Percentiles rank a stretch among this genome's conserved stretches.
These are phyloP conservation scores for Fusarium begoniae DNA, from an alignment of 2,329 filamentous ascomycete species.

Conservation along the genomic window DNA sequence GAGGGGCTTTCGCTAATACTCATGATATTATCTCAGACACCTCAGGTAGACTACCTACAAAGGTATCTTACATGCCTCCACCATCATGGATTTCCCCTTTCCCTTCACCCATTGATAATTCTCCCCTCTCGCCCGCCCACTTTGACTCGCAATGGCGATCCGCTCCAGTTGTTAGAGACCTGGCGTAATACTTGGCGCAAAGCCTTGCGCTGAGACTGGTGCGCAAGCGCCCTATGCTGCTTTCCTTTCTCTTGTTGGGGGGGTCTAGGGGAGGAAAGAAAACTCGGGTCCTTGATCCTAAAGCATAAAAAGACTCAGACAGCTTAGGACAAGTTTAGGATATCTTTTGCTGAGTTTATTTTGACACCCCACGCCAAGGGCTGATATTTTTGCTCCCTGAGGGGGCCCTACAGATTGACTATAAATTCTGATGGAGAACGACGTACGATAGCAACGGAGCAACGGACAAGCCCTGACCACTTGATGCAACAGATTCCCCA, in stretches of 20 bases:
- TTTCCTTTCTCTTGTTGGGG: background rate
- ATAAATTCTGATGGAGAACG: background rate
- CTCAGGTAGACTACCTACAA: background rate
- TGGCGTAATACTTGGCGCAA: slow-evolving; percentile 24
- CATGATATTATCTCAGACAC: slow-evolving; percentile 17
- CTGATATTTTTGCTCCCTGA: too few relatives aligned
- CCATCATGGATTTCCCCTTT: slow-evolving; percentile 28
- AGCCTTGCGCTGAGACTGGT: slow-evolving; percentile 9
- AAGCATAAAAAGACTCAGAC: too few relatives aligned
- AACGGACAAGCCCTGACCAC: background rate
- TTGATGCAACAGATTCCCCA: slow-evolving; percentile 4
- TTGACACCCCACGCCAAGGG: too few relatives aligned
- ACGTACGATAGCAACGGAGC: background rate
- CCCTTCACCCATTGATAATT: slow-evolving; percentile 20
- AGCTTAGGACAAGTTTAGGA: too few relatives aligned
- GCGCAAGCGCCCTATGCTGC: slow-evolving; percentile 1
- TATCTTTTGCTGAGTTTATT: too few relatives aligned
- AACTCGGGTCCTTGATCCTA: too few relatives aligned
- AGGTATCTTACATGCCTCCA: slow-evolving; percentile 3
- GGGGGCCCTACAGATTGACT: background rate
- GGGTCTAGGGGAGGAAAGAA: too few relatives aligned
- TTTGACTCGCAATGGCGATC: slow-evolving; percentile 29
- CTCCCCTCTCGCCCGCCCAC: slow-evolving; percentile 21
- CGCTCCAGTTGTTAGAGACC: slow-evolving; percentile 38
- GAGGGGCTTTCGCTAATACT: slow-evolving; percentile 9